Evolutionary conservation across 2,329 filamentous ascomycete species (phyloP).

Genomic region (Plectosphaerella sp.): DNA sequence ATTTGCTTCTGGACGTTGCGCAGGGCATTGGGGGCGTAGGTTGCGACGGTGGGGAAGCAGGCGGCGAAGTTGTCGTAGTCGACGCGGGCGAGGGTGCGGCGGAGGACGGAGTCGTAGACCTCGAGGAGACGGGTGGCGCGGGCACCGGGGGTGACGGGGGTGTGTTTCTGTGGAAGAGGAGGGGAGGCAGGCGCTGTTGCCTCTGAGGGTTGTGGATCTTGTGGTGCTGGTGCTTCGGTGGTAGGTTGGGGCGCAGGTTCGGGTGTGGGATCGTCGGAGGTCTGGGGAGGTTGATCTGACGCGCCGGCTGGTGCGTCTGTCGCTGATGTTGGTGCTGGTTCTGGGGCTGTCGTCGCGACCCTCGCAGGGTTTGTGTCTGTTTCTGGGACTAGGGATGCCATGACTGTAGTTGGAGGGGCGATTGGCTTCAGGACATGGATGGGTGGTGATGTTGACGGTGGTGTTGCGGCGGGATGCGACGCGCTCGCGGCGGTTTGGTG

Average conservation of each 20-base stretch:
- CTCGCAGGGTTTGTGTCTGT: not conserved
- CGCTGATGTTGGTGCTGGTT: not conserved
- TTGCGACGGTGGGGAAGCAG: constrained; percentile 58
- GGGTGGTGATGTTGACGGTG: not conserved
- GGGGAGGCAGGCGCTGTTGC: constrained; percentile 24
- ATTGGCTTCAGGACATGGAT: not conserved
- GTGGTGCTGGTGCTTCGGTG: not conserved
- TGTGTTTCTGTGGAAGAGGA: constrained; percentile 35
- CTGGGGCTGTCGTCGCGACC: not conserved
- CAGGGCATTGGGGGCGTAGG: constrained; percentile 44
- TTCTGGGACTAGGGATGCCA: not conserved
- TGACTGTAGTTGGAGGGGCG: not conserved
- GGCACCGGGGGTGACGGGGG: constrained; percentile 45
- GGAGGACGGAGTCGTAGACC: constrained; percentile 47
- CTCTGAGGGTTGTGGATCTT: not conserved
- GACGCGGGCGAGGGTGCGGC: constrained; percentile 50
- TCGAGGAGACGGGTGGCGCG: constrained; percentile 51
- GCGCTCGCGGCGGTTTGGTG: not conserved
- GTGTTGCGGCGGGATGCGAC: not conserved
- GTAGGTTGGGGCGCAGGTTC: not conserved
- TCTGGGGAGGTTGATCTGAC: no score
- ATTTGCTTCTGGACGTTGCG: constrained; percentile 53
- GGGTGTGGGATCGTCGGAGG: not conserved
- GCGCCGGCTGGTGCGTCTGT: no score
- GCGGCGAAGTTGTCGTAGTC: constrained; percentile 52